Conservation (phyloP, 352 stramenopile genomes). For the Phytophthora sp. region DNA sequence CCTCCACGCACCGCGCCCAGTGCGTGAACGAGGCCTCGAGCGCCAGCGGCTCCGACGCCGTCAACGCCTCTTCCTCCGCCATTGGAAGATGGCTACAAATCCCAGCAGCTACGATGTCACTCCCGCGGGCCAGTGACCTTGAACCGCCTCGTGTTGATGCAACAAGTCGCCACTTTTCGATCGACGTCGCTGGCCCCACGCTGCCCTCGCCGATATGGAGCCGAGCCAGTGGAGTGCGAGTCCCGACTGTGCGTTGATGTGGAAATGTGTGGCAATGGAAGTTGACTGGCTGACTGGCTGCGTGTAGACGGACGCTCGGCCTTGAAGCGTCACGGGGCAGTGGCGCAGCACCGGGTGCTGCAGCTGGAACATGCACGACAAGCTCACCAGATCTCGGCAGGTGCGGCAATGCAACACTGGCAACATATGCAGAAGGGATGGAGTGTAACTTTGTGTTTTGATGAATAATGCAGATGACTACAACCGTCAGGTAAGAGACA, state of each 20-base stretch:
- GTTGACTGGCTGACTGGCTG: background rate
- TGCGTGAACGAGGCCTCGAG: slow-evolving; percentile 83
- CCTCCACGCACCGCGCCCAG: slow-evolving; percentile 77
- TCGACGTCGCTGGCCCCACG: slow-evolving; percentile 4
- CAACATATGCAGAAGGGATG: too few species aligned
- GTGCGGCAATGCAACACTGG: slow-evolving; percentile 17
- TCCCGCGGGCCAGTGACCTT: slow-evolving; percentile 15
- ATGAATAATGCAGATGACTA: too few species aligned
- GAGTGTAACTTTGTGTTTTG: too few species aligned
- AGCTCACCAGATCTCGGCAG: slow-evolving; percentile 46
- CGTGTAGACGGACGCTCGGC: background rate
- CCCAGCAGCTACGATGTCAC: too few species aligned
- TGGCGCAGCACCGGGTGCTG: slow-evolving; percentile 40
- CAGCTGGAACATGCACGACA: slow-evolving; percentile 51
- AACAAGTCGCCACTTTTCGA: slow-evolving; percentile 21
- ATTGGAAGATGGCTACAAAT: slow-evolving; percentile 39
- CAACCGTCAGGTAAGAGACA: slow-evolving; percentile 43
- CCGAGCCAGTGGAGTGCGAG: background rate
- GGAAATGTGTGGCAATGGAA: background rate
- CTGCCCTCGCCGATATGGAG: slow-evolving; percentile 6
- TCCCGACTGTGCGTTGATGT: background rate
- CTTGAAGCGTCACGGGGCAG: slow-evolving; percentile 36
- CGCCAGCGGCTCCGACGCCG: slow-evolving; percentile 58
- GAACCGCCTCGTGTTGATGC: slow-evolving; percentile 23
- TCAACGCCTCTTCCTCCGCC: slow-evolving; percentile 66